Evolutionary conservation across 2,329 filamentous ascomycete genomes (phyloP).

Genomic region (Scorias spongiosa): DNA sequence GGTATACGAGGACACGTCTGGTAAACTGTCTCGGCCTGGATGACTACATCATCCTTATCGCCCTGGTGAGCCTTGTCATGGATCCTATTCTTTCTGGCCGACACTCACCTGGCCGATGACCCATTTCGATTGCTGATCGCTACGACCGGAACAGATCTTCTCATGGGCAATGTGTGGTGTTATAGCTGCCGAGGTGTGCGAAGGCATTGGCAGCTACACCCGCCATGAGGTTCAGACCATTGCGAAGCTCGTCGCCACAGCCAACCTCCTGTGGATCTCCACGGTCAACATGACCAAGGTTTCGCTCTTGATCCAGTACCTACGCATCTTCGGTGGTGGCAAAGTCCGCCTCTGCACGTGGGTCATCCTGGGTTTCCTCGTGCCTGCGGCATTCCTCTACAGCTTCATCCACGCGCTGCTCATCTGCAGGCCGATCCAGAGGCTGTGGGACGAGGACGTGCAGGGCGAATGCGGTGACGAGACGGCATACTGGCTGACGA

Average conservation of each 20-base stretch:
- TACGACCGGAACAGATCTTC: slow-evolving; percentile 9
- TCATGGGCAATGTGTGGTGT: slow-evolving; percentile 17
- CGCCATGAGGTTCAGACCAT: slow-evolving; percentile 7
- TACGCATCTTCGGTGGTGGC: slow-evolving; percentile 28
- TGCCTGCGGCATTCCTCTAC: slow-evolving; percentile 18
- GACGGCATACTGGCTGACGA: slow-evolving; percentile 29
- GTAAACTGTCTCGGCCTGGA: slow-evolving; percentile 20
- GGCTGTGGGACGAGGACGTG: slow-evolving; percentile 25
- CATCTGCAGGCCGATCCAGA: slow-evolving; percentile 26
- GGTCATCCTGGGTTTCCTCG: slow-evolving; percentile 20
- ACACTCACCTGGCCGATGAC: background rate
- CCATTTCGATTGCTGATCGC: background rate
- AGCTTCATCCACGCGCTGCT: background rate
- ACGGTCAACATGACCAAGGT: slow-evolving; percentile 28
- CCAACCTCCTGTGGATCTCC: slow-evolving; percentile 19
- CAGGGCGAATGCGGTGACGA: slow-evolving; percentile 23
- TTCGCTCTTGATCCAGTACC: slow-evolving; percentile 35
- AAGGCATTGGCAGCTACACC: slow-evolving; percentile 12
- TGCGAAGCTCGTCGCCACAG: slow-evolving; percentile 17
- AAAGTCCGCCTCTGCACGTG: slow-evolving; percentile 23
- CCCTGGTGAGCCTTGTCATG: slow-evolving; percentile 14
- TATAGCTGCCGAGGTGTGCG: slow-evolving; percentile 10
- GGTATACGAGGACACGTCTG: slow-evolving; percentile 20
- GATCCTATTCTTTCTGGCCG: background rate
- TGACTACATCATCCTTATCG: slow-evolving; percentile 21